Percentiles rank a stretch among this genome's conserved stretches.
phyloP scores from a whole-genome alignment of 1,139 yeast genomes.

The Scheffersomyces illinoinensis region DNA sequence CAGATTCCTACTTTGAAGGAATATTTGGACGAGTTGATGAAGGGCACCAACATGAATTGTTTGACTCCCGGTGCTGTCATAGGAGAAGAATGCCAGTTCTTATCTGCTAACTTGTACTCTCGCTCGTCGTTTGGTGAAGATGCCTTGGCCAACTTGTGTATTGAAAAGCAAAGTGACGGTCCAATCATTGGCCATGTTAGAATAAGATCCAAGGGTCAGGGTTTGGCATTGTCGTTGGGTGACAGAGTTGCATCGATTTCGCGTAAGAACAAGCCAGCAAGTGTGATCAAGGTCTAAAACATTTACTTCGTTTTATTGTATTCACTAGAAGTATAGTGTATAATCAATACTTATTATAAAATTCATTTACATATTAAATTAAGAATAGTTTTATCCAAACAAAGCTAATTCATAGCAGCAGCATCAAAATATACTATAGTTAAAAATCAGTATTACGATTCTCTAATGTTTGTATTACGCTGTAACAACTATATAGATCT shows the following conservation, averaged over 20 bases:
- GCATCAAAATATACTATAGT: too few species aligned
- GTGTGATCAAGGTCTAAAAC: slow-evolving; percentile 5
- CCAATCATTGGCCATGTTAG: slow-evolving; percentile 93
- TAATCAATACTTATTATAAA: background rate
- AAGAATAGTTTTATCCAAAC: background rate
- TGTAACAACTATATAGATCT: too few species aligned
- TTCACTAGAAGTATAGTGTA: background rate
- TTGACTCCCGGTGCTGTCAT: slow-evolving; percentile 87
- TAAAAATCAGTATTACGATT: too few species aligned
- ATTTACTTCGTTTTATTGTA: background rate
- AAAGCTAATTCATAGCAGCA: too few species aligned
- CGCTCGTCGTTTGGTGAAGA: slow-evolving; percentile 96
- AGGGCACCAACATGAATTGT: slow-evolving; percentile 91
- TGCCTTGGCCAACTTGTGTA: slow-evolving; percentile 92
- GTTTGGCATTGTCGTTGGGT: slow-evolving; percentile 91
- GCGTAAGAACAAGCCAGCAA: slow-evolving; percentile 45
- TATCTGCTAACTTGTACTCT: slow-evolving; percentile 93
- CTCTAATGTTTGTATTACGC: too few species aligned
- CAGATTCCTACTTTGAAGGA: slow-evolving; percentile 68
- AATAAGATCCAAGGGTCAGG: slow-evolving; percentile 97
- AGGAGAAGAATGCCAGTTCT: slow-evolving; percentile 87
- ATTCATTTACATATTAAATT: too few species aligned
- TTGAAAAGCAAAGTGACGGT: slow-evolving; percentile 76
- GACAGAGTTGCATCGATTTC: slow-evolving; percentile 86
- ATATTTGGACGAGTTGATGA: slow-evolving; percentile 74